phyloP scores from a whole-genome alignment of 805 yeast species.

The Nakazawaea laoshanensis region DNA sequence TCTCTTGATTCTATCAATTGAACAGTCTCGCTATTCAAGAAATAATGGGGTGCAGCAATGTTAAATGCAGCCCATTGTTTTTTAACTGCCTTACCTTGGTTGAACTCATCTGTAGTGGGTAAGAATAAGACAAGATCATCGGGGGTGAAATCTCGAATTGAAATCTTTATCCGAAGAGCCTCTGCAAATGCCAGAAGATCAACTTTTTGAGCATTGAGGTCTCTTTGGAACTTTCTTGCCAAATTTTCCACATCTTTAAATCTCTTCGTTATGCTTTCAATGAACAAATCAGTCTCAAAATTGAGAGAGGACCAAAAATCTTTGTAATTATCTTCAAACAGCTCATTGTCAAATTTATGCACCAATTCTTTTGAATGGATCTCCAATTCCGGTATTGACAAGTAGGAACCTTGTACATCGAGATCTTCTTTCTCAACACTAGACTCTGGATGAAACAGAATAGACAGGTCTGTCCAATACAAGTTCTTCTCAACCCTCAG shows the following conservation, averaged over 20 bases:
- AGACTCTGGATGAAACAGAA: slow-evolving; percentile 3
- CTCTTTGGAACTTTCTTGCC: slow-evolving; percentile 79
- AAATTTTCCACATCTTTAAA: slow-evolving; percentile 85
- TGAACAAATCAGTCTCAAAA: slow-evolving; percentile 18
- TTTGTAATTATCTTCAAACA: slow-evolving; percentile 10
- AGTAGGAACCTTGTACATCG: slow-evolving; percentile 4
- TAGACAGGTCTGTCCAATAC: slow-evolving; percentile 10
- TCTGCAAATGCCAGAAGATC: slow-evolving; percentile 31
- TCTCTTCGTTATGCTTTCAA: slow-evolving; percentile 48
- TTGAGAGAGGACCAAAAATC: slow-evolving; percentile 24
- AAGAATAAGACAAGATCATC: slow-evolving; percentile 81
- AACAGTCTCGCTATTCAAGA: slow-evolving; percentile 36
- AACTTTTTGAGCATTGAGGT: slow-evolving; percentile 42
- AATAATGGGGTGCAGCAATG: slow-evolving; percentile 78
- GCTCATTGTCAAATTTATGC: slow-evolving; percentile 6
- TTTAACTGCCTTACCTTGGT: slow-evolving; percentile 8
- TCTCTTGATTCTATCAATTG: slow-evolving; percentile 12
- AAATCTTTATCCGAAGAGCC: slow-evolving; percentile 42
- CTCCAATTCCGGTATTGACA: slow-evolving; percentile 9
- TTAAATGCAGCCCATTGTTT: slow-evolving; percentile 86
- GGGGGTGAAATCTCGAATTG: slow-evolving; percentile 56
- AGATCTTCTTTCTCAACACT: background rate
- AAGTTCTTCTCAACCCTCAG: slow-evolving; percentile 7
- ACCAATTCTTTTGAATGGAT: slow-evolving; percentile 9
- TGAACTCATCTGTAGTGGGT: slow-evolving; percentile 41